phyloP scores from a whole-genome alignment of 208 protist genomes.

The Acanthamoeba lenticulata region DNA sequence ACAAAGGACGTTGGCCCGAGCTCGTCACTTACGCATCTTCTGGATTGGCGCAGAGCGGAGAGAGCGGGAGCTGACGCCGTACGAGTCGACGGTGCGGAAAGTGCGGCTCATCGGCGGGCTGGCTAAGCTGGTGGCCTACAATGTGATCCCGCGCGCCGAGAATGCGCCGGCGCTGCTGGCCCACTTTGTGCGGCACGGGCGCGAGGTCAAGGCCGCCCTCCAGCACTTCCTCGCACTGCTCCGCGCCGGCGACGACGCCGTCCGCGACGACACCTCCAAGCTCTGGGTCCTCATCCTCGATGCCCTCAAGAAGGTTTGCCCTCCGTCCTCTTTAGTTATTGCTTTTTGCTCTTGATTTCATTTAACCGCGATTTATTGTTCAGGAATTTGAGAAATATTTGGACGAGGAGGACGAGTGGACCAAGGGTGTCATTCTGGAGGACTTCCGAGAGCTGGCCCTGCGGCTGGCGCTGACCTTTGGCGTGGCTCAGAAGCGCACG shows the following conservation, averaged over 20 bases:
- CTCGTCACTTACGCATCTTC: no score
- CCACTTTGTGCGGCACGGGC: constrained; percentile 19
- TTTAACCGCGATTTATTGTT: no score
- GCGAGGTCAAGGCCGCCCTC: constrained; percentile 22
- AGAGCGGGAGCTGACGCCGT: background rate
- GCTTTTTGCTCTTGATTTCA: no score
- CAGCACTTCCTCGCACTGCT: constrained; percentile 35
- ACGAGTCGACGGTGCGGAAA: constrained; percentile 28
- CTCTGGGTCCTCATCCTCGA: constrained; percentile 30
- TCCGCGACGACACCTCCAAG: background rate
- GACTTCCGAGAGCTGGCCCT: constrained; percentile 55
- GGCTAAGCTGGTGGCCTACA: constrained; percentile 57
- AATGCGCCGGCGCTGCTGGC: constrained; percentile 2
- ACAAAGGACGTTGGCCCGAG: no score
- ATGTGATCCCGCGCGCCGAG: constrained; percentile 34
- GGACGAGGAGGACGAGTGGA: background rate
- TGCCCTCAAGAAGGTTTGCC: constrained; percentile 40
- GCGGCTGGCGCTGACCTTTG: constrained; percentile 18
- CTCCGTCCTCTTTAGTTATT: no score
- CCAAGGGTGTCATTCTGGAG: constrained; percentile 29
- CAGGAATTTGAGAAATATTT: constrained; percentile 46
- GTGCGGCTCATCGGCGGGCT: background rate
- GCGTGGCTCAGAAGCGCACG: background rate
- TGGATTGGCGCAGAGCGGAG: background rate
- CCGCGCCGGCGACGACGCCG: background rate